A percentile compares a stretch with the other conserved stretches of the same genome.
These are phyloP conservation scores for Amniculicola lignicola DNA, from an alignment of 495 filamentous ascomycete species.

Conservation along the genomic window DNA sequence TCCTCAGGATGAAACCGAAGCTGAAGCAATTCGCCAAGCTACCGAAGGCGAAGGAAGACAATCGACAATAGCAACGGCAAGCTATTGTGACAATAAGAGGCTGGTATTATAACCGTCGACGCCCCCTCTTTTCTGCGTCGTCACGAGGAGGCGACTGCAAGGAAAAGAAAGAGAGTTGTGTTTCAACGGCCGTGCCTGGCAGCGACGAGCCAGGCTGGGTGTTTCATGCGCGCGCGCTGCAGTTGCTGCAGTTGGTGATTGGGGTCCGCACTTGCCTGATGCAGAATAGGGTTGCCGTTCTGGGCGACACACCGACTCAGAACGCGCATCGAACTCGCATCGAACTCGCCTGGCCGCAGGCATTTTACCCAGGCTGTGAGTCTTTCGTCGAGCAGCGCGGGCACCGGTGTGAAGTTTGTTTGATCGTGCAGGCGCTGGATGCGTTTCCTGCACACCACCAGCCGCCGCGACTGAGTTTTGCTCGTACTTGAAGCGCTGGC, in stretches of 20 bases:
- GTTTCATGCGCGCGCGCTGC: neutral
- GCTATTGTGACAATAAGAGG: neutral
- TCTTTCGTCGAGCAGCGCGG: too few relatives aligned
- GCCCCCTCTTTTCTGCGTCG: neutral
- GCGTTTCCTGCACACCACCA: too few relatives aligned
- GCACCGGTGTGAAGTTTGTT: too few relatives aligned
- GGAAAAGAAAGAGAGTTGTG: neutral
- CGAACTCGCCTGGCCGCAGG: too few relatives aligned
- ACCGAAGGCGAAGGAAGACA: neutral
- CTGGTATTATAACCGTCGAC: slow-evolving; percentile 10
- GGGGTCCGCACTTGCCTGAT: too few relatives aligned
- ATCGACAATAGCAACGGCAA: slow-evolving; percentile 10
- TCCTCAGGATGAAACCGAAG: slow-evolving; percentile 5
- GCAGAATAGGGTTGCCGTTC: too few relatives aligned
- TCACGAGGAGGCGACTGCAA: neutral
- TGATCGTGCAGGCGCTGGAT: too few relatives aligned
- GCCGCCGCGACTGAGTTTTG: too few relatives aligned
- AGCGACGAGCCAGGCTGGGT: neutral
- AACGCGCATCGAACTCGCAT: too few relatives aligned
- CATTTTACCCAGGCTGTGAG: too few relatives aligned
- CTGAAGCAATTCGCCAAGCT: slow-evolving; percentile 4
- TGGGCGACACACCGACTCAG: too few relatives aligned
- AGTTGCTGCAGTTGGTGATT: neutral
- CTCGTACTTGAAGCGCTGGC: too few relatives aligned
- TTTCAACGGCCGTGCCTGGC: neutral